Evolutionary conservation across 805 yeast genomes (phyloP).

Genomic region (Candida cerambycidarum): DNA sequence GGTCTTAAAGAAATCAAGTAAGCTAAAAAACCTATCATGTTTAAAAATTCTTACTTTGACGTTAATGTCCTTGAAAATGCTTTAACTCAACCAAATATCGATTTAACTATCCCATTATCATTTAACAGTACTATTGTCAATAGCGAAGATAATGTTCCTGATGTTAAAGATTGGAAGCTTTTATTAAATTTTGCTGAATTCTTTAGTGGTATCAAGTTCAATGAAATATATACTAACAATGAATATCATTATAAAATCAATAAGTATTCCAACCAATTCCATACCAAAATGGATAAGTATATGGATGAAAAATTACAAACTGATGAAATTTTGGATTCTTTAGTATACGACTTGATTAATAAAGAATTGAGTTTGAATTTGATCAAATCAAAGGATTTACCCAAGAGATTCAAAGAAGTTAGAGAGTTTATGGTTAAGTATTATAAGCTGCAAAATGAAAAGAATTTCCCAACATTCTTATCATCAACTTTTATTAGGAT

Average conservation of each 20-base stretch:
- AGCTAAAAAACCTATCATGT: too few relatives aligned
- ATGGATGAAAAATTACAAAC: constrained; percentile 33
- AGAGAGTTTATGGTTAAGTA: constrained; percentile 39
- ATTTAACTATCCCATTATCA: constrained; percentile 40
- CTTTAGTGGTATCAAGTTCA: constrained; percentile 26
- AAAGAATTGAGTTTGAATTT: constrained; percentile 39
- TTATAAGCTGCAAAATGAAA: constrained; percentile 35
- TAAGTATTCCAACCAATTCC: constrained; percentile 30
- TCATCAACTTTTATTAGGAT: constrained; percentile 27
- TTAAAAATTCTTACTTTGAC: constrained; percentile 25
- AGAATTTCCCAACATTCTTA: constrained; percentile 35
- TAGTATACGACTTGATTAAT: constrained; percentile 34
- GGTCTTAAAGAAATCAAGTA: too few relatives aligned
- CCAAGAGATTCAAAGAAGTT: constrained; percentile 33
- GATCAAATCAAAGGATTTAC: constrained; percentile 33
- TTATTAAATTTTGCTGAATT: constrained; percentile 32
- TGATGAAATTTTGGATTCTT: constrained; percentile 36
- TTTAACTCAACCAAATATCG: constrained; percentile 28
- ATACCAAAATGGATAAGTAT: constrained; percentile 23
- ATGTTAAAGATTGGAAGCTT: constrained; percentile 23
- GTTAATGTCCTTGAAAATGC: constrained; percentile 40
- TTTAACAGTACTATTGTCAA: constrained; percentile 27
- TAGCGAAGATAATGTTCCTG: constrained; percentile 29
- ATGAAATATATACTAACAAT: constrained; percentile 31
- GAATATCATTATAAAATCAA: constrained; percentile 37